These are phyloP conservation scores for Auriculariales sp. DNA, from an alignment of 768 basidiomycete species.

Conservation along the genomic window DNA sequence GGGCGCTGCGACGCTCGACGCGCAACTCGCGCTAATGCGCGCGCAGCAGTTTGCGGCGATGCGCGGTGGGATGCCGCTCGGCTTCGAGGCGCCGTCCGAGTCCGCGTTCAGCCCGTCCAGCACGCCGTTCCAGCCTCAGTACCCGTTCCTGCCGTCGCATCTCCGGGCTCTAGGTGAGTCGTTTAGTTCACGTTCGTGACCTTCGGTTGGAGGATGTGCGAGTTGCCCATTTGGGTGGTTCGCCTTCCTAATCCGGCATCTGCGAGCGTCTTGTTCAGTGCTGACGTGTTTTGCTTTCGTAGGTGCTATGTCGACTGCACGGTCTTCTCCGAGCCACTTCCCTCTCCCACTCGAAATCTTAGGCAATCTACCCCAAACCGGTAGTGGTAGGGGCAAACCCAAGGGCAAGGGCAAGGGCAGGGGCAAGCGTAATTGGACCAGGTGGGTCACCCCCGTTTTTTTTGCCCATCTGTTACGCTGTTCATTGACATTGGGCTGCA, in stretches of 20 bases:
- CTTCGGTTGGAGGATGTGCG: no score
- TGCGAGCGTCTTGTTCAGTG: no score
- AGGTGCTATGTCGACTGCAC: neutral
- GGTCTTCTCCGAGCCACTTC: neutral
- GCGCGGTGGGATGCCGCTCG: no score
- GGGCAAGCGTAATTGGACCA: neutral
- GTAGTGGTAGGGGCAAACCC: neutral
- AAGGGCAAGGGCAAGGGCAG: neutral
- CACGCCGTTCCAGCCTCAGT: neutral
- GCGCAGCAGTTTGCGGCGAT: neutral
- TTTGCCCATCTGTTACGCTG: no score
- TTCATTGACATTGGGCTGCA: constrained; percentile 8
- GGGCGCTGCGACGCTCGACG: no score
- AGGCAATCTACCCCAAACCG: no score
- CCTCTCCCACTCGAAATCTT: no score
- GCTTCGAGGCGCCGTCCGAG: neutral
- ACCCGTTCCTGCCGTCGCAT: neutral
- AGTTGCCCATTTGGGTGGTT: no score
- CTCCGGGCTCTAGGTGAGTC: neutral
- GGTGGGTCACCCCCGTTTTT: no score
- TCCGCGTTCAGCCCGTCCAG: neutral
- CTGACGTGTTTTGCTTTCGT: no score
- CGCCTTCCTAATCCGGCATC: no score
- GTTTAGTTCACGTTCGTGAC: no score
- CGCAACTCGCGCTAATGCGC: neutral